These are phyloP conservation scores for Kwoniella shivajii DNA, from an alignment of 1,284 basidiomycete genomes.

Conservation along the genomic window DNA sequence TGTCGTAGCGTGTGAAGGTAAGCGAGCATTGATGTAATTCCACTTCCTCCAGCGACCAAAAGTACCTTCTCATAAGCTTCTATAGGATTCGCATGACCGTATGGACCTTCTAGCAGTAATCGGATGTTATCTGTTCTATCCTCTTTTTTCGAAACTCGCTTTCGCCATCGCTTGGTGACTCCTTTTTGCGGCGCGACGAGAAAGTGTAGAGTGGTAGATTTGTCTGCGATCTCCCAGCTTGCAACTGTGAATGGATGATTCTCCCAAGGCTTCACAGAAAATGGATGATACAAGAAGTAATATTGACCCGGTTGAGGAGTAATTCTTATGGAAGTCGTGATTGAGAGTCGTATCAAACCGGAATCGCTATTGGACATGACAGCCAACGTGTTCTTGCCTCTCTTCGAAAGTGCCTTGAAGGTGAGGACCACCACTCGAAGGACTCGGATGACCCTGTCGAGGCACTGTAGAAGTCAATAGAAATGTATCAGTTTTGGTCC, in stretches of 20 bases:
- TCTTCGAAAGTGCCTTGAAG: conserved; percentile 16
- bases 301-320: conserved; percentile 30
- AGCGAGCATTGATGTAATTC: conserved; percentile 37
- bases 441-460: conserved; percentile 35
- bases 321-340: conserved; percentile 23
- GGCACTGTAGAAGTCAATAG: conserved; percentile 11
- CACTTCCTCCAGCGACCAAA: conserved; percentile 37
- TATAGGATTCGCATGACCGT: conserved; percentile 29
- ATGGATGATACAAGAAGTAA: conserved; percentile 38
- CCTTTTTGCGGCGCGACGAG: conserved; percentile 30
- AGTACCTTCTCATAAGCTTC: conserved; percentile 29
- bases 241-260: conserved; percentile 42
- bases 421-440: conserved; percentile 28
- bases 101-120: conserved; percentile 43
- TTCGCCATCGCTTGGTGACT: conserved; percentile 24
- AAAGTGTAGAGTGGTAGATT: conserved; percentile 25
- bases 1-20: conserved; percentile 25
- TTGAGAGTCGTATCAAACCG: conserved; percentile 31
- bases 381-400: conserved; percentile 19
- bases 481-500: background rate
- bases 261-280: conserved; percentile 32
- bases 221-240: conserved; percentile 12
- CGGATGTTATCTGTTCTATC: background rate
- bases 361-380: conserved; percentile 13
- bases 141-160: background rate